A percentile compares a stretch with the other conserved stretches of the same genome.
Evolutionary conservation across 2,329 filamentous ascomycete genomes (phyloP).

Genomic region (Penicillium nordicum): DNA sequence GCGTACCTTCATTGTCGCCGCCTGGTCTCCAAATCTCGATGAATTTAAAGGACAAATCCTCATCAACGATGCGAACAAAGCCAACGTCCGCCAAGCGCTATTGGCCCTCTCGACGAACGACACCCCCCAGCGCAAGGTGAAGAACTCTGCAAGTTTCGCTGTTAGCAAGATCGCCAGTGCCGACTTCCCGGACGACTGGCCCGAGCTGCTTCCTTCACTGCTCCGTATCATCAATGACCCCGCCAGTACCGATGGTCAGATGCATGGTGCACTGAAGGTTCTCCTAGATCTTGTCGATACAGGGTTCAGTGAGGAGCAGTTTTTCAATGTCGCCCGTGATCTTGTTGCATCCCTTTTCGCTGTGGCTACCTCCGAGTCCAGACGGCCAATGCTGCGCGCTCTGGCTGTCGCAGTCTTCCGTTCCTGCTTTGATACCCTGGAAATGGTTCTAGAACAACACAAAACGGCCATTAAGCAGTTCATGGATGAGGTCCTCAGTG

Average conservation of each 20-base stretch:
- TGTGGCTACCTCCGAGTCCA: slow-evolving; percentile 71
- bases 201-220: slow-evolving; percentile 76
- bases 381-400: slow-evolving; percentile 73
- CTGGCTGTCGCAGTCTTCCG: slow-evolving; percentile 88
- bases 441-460: slow-evolving; percentile 95
- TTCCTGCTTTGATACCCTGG: slow-evolving; percentile 87
- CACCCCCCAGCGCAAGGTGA: slow-evolving; percentile 76
- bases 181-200: slow-evolving; percentile 95
- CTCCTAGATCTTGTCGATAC: slow-evolving; percentile 89
- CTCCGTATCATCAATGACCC: slow-evolving; percentile 67
- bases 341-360: slow-evolving; percentile 81
- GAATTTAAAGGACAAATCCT: slow-evolving; percentile 66
- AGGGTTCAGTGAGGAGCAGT: slow-evolving; percentile 88
- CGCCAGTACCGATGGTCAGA: slow-evolving; percentile 69
- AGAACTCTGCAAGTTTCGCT: slow-evolving; percentile 79
- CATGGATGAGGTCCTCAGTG: slow-evolving; percentile 75
- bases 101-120: slow-evolving; percentile 73
- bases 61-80: slow-evolving; percentile 70
- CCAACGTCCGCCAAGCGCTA: slow-evolving; percentile 67
- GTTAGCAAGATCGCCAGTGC: slow-evolving; percentile 91
- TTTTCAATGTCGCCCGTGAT: slow-evolving; percentile 83
- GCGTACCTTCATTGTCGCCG: slow-evolving; percentile 76
- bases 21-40: slow-evolving; percentile 76
- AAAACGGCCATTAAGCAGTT: slow-evolving; percentile 81
- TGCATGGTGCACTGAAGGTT: slow-evolving; percentile 86